Conservation (phyloP, 2,329 filamentous ascomycete genomes). For the Colletotrichum sp. region DNA sequence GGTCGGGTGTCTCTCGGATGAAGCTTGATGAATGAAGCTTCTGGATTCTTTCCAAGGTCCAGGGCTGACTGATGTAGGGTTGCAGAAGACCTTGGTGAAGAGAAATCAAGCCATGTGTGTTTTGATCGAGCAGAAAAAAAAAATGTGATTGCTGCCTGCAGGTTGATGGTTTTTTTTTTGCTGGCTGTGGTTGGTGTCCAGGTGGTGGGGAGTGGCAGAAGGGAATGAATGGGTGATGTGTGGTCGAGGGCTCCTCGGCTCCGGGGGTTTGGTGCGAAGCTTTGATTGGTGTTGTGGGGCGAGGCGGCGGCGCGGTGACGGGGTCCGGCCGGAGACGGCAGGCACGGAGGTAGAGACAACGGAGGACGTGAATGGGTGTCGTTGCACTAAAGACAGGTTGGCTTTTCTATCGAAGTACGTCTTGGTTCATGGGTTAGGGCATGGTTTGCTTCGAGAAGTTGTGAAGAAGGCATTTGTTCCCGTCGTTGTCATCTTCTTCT, state of each 20-base stretch:
- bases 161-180: neutral
- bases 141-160: neutral
- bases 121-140: neutral
- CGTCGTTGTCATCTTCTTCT: no score
- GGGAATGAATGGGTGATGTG: neutral
- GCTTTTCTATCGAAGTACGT: no score
- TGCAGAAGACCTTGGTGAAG: neutral
- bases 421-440: rapidly evolving
- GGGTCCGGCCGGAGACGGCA: neutral
- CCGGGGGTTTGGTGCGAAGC: neutral
- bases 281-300: neutral
- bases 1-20: neutral
- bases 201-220: neutral
- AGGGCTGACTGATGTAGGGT: neutral
- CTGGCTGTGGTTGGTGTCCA: neutral
- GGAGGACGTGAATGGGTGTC: neutral
- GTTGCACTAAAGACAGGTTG: no score
- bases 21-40: neutral
- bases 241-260: neutral
- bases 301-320: neutral
- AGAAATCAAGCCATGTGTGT: neutral
- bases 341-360: neutral
- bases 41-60: neutral
- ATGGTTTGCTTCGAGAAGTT: rapidly evolving
- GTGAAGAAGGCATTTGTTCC: rapidly evolving